These are phyloP conservation scores for Saccharomycopsis oosterbeekiorum DNA, from an alignment of 805 yeast genomes.

Conservation along the genomic window DNA sequence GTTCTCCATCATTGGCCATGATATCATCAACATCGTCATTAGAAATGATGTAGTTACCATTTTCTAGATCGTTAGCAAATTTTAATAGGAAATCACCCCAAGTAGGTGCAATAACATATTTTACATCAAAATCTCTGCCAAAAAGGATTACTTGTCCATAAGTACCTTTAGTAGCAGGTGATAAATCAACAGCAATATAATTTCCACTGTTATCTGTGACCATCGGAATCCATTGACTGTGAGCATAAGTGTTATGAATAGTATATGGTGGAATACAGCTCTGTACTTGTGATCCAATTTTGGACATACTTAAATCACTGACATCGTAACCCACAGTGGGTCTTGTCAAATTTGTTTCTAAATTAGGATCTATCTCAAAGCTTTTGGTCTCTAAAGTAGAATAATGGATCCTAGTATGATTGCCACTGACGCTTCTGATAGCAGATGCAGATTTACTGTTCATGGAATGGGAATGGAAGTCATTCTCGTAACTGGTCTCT, in stretches of 20 bases:
- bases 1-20: slow-evolving; percentile 35
- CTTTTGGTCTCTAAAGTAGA: slow-evolving; percentile 15
- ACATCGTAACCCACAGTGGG: slow-evolving; percentile 7
- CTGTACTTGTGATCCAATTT: slow-evolving; percentile 2
- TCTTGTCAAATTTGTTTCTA: slow-evolving; percentile 13
- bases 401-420: slow-evolving; percentile 5
- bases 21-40: slow-evolving; percentile 59
- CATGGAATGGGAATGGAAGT: slow-evolving; percentile 10
- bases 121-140: slow-evolving; percentile 90
- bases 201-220: slow-evolving; percentile 85
- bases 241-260: slow-evolving; percentile 72
- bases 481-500: slow-evolving; percentile 11
- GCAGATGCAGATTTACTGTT: slow-evolving; percentile 2
- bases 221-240: slow-evolving; percentile 85
- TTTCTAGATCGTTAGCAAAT: slow-evolving; percentile 81
- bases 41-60: slow-evolving; percentile 63
- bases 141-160: slow-evolving; percentile 89
- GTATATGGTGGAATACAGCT: slow-evolving; percentile 58
- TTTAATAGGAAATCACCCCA: slow-evolving; percentile 83
- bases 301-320: neutral
- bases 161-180: slow-evolving; percentile 67
- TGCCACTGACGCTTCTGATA: neutral
- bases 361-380: slow-evolving; percentile 18
- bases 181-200: slow-evolving; percentile 82
- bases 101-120: slow-evolving; percentile 73